Conservation (phyloP, 768 basidiomycete genomes). For the Imleria badia region DNA sequence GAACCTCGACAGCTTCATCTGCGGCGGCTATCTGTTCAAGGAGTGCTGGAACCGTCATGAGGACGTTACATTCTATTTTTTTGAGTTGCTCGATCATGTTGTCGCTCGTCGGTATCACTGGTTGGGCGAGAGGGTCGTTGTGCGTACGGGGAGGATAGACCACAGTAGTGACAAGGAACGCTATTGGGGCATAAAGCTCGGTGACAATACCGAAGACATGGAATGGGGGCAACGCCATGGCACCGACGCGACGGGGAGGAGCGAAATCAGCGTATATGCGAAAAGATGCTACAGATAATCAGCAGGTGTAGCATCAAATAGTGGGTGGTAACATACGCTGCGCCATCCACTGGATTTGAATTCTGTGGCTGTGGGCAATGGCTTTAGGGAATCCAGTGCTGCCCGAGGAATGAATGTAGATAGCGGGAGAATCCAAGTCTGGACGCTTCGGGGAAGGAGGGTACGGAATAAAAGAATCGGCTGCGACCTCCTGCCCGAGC, state of each 20-base stretch:
- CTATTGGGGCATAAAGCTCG: constrained; percentile 21
- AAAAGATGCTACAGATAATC: constrained; percentile 3
- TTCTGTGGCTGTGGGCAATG: constrained; percentile 36
- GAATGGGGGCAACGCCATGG: constrained; percentile 30
- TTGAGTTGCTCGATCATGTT: constrained; percentile 38
- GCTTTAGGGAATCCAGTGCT: constrained; percentile 53
- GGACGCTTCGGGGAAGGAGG: constrained; percentile 8
- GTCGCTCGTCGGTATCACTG: constrained; percentile 39
- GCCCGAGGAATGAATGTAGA: constrained; percentile 52
- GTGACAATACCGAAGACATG: constrained; percentile 22
- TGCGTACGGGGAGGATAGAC: constrained; percentile 30
- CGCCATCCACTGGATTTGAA: constrained; percentile 34
- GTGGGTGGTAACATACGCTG: constrained; percentile 31
- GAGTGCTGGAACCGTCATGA: constrained; percentile 40
- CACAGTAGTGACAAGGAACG: constrained; percentile 12
- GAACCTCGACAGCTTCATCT: constrained; percentile 19
- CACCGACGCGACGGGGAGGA: constrained; percentile 18
- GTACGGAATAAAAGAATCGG: constrained; percentile 21
- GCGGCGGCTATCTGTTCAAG: constrained; percentile 38
- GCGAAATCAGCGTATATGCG: constrained; percentile 2
- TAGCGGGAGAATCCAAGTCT: constrained; percentile 35
- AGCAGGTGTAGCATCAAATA: neutral
- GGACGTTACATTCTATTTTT: constrained; percentile 25
- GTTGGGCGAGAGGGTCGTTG: constrained; percentile 23
- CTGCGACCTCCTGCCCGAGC: constrained; percentile 33